Evolutionary conservation across 2,329 filamentous ascomycete genomes (phyloP), one percentile per base, ranked within the genome.

Genomic region (Nemania abortiva): DNA sequence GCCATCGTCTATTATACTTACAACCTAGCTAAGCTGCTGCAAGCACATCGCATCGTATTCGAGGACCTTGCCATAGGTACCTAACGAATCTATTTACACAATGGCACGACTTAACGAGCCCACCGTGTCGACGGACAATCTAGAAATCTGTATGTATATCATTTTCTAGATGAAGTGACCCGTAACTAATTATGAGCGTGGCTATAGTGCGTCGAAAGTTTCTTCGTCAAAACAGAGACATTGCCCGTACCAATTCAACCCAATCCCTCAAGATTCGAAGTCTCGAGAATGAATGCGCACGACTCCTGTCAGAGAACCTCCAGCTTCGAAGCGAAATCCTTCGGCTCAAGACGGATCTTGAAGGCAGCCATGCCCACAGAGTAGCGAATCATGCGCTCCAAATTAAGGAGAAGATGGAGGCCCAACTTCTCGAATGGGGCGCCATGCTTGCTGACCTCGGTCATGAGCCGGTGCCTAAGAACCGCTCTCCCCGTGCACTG

Each of bases 21-120:
- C 53, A 65, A n/a, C 18, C 45, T 47, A 61, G 18, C 56, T 61
- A 57, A 59, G 34, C 42, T 59, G 52, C 65, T 55, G 56, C 47
- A 54, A 59, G 3, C 37, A 50, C 47, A 50, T 73, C 49, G 64
- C 31, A 53, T 29, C 52, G 29, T 54, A 63, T 61, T 59, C 59
- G 34, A 64, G 65, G 65, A 56, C 65, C 68, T 72, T 29, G 53
- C 65, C 20, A 66, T 62, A 68, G 59, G 63, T 66, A 45, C 63
- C 66, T 66, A 50, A 76, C 68, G 73, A 74, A 66, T 72, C 58
- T 65, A 84, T 73, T 58, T 63, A 84, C 84, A 79, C 81, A 76
- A 95, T 95, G 92, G 92, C 92, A 82, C 88, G 92, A 83, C 86
- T 95, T 74, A 95, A 95, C 83, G 92, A 94, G 85, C 87, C 88